Evolutionary conservation across 352 stramenopile genomes (phyloP).

Genomic region (Globisporangium uncinulatum): DNA sequence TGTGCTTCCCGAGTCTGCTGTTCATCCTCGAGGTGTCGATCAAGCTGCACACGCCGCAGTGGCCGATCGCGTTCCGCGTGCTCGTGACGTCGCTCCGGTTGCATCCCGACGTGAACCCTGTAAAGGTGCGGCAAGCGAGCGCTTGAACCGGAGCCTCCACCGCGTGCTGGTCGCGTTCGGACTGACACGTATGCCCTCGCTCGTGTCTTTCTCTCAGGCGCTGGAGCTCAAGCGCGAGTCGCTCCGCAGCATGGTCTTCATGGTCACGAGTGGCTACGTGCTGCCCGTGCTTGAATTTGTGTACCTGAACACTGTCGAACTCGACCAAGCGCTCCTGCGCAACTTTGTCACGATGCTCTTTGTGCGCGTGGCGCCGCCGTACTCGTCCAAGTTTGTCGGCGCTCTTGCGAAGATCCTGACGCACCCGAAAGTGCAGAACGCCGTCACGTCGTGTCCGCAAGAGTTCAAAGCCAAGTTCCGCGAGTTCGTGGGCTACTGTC

Average conservation of each 20-base stretch:
- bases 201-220: constrained; percentile 17
- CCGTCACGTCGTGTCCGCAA: constrained; percentile 68
- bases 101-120: constrained; percentile 75
- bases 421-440: constrained; percentile 81
- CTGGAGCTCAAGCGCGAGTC: constrained; percentile 82
- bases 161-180: background rate
- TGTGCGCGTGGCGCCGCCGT: constrained; percentile 63
- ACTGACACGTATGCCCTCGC: background rate
- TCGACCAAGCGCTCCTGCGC: constrained; percentile 78
- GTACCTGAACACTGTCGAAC: constrained; percentile 65
- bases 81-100: constrained; percentile 68
- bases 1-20: constrained; percentile 80
- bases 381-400: constrained; percentile 69
- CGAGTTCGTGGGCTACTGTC: constrained; percentile 62
- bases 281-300: constrained; percentile 82
- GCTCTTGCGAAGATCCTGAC: constrained; percentile 70
- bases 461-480: constrained; percentile 76
- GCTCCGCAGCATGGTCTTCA: constrained; percentile 81
- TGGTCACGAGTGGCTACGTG: constrained; percentile 85
- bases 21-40: constrained; percentile 76
- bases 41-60: constrained; percentile 69
- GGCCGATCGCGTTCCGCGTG: constrained; percentile 78
- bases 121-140: constrained; percentile 47
- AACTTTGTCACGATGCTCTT: constrained; percentile 85
- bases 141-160: background rate